These are phyloP conservation scores for Hibiscus syriacus DNA, from an alignment of 345 rosid genomes.

Conservation along the genomic window DNA sequence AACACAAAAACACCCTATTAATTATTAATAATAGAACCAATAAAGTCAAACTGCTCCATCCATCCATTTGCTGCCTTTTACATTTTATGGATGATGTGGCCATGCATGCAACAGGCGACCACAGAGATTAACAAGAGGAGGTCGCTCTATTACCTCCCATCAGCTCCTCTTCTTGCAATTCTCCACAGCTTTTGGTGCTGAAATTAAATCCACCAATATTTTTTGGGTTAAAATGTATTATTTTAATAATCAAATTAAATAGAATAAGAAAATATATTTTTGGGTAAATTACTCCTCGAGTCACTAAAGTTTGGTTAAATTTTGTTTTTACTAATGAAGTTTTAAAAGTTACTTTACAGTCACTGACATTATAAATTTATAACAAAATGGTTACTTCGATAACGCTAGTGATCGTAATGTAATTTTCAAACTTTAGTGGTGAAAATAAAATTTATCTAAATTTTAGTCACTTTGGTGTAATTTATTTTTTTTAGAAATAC, in stretches of 20 bases:
- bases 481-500: neutral
- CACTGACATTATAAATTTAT: no score
- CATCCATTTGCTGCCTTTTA: conserved; percentile 12
- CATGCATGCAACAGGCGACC: neutral
- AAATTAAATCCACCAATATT: no score
- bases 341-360: no score
- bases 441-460: no score
- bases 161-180: conserved; percentile 64
- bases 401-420: no score
- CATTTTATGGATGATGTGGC: neutral
- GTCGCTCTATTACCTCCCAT: conserved; percentile 10
- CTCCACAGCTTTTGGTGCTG: conserved; percentile 88
- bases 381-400: no score
- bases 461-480: no score
- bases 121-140: conserved; percentile 34
- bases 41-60: conserved; percentile 30
- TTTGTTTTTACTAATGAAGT: no score
- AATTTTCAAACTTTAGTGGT: no score
- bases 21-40: neutral
- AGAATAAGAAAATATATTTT: neutral
- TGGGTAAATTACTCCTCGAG: no score
- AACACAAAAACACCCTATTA: conserved; percentile 3
- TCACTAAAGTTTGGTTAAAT: no score
- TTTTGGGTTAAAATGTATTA: no score
- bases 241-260: neutral